phyloP scores from a whole-genome alignment of 176 grass and related monocot genomes.

The Musa beccarii region DNA sequence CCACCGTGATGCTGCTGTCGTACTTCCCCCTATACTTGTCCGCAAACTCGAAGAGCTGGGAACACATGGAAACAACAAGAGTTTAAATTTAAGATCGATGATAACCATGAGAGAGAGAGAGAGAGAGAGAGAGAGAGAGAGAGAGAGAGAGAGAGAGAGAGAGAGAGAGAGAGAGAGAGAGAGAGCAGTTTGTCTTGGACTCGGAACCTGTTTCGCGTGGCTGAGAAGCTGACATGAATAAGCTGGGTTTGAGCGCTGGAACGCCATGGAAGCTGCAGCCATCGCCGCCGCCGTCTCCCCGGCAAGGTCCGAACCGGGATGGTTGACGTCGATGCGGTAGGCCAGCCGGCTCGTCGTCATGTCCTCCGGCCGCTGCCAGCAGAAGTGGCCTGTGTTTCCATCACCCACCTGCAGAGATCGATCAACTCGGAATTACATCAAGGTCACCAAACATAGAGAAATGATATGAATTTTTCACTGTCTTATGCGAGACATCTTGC shows the following conservation, averaged over 20 bases:
- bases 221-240: slow-evolving; percentile 51
- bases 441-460: too few relatives aligned
- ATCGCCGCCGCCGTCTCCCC: slow-evolving; percentile 79
- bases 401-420: slow-evolving; percentile 56
- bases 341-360: slow-evolving; percentile 86
- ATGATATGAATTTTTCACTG: too few relatives aligned
- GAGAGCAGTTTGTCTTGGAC: too few relatives aligned
- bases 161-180: neutral
- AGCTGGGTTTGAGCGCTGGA: slow-evolving; percentile 43
- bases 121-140: neutral
- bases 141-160: neutral
- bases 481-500: too few relatives aligned
- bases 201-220: slow-evolving; percentile 56
- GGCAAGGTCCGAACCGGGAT: slow-evolving; percentile 78
- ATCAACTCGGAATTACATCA: neutral
- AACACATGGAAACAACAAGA: neutral
- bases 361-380: slow-evolving; percentile 93
- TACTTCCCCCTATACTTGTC: slow-evolving; percentile 83
- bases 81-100: neutral
- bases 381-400: slow-evolving; percentile 67
- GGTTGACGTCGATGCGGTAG: slow-evolving; percentile 54
- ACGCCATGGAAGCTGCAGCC: slow-evolving; percentile 71
- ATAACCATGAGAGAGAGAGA: neutral
- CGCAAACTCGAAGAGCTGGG: slow-evolving; percentile 79
- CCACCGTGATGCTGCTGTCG: slow-evolving; percentile 62